A percentile compares a stretch with the other conserved stretches of the same genome.
These are phyloP conservation scores for Firmiana major DNA, from an alignment of 345 rosid species.

Conservation along the genomic window DNA sequence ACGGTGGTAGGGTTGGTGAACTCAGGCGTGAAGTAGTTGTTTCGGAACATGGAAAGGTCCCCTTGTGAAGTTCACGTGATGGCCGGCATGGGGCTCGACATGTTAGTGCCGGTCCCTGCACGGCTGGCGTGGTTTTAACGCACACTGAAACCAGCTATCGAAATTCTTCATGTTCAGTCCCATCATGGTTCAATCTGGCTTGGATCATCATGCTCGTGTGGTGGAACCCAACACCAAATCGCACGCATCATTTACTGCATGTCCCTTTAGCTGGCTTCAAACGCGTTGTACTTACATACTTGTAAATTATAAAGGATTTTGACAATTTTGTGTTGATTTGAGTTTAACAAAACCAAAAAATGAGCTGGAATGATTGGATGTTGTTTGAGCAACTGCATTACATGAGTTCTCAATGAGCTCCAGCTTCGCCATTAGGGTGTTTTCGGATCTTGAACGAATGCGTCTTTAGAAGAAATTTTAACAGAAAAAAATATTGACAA, in stretches of 20 bases:
- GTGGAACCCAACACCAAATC: slow-evolving; percentile 7
- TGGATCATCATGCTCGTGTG: slow-evolving; percentile 1
- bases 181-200: slow-evolving; percentile 1
- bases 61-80: slow-evolving; percentile 44
- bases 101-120: slow-evolving; percentile 6
- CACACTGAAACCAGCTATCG: neutral
- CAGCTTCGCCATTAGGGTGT: too few relatives aligned
- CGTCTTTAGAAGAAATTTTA: too few relatives aligned
- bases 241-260: neutral
- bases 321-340: neutral
- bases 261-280: slow-evolving; percentile 11
- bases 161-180: neutral
- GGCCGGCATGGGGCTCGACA: slow-evolving; percentile 23
- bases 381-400: neutral
- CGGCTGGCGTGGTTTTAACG: neutral
- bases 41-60: slow-evolving; percentile 7
- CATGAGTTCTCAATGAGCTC: neutral
- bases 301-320: neutral
- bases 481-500: neutral
- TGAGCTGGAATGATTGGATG: neutral
- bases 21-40: neutral
- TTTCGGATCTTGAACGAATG: too few relatives aligned
- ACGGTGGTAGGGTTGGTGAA: slow-evolving; percentile 21
- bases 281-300: neutral
- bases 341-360: neutral